Base-by-base conservation (phyloP, 495 filamentous ascomycete genomes). In the Penicillium cinerascens region DNA sequence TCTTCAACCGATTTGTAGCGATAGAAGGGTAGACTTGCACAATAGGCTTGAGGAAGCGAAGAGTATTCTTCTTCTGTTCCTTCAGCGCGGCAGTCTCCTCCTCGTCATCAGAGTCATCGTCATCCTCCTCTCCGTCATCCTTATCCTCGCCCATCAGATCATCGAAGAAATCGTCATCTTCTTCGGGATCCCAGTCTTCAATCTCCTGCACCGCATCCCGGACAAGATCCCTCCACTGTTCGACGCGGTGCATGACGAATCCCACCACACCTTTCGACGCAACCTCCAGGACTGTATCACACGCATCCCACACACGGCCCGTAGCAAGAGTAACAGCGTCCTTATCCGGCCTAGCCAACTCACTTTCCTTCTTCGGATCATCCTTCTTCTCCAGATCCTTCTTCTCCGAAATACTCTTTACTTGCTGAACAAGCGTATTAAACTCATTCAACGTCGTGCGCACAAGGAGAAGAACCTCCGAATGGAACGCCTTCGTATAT, bases 191-290 rank as follows among this genome's bases (percentile, higher is more conserved):
- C 87, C 91, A 96, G 58, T 89, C 87, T 53, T 89, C 88, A 54
- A 96, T 68, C 69, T 96, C 91, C 56, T 85, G 79, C 23, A 93
- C 76, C 0, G 90, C 87, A 72, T 96, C 91, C 52, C 86, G 78
- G 13, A 96, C 66, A 10, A 88, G 78, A 55, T 87, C 87, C 44
- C 82, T 73, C 57, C 83, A 87, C 52, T 85, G 74, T 59, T 87
- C 82, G 15, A 80, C 82, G 55, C 83, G 86, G 42, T 74, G 65
- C 11, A 81, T 66, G 17, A 89, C 63, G 35, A 87, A 73, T 0
- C 82, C 85, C 0, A 78, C 76, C 33, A 92, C 75, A 0, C 88
- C 91, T 13, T 83, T 70, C n/a, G 67, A 71, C 13, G 81, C 76
- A 22, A 92, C 68, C 11, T 76, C 72, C 6, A 84, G 68, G 11